Conservation (phyloP, 2,329 filamentous ascomycete genomes). For the Teratosphaeria nubilosa region DNA sequence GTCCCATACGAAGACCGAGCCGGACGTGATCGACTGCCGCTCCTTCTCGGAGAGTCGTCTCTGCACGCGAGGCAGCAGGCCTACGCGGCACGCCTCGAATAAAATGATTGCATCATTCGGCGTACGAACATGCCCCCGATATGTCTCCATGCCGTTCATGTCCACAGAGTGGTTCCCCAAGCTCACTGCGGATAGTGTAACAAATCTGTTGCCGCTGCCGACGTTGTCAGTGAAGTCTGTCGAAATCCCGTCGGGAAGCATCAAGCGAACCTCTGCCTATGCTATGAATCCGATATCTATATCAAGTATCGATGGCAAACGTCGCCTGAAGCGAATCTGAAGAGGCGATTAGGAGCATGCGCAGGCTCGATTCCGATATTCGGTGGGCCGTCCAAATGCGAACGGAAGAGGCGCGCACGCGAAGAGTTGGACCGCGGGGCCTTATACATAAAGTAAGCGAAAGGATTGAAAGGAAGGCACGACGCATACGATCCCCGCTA, state of each 20-base stretch:
- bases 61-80: slow-evolving; percentile 83
- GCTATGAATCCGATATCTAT: background rate
- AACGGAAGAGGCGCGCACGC: background rate
- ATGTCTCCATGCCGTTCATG: slow-evolving; percentile 70
- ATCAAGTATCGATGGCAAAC: background rate
- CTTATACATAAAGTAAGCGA: background rate
- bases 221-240: background rate
- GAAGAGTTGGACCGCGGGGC: background rate
- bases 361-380: background rate
- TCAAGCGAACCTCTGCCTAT: background rate
- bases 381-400: background rate
- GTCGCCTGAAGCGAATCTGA: no score
- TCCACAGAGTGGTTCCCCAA: background rate
- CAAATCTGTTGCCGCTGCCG: background rate
- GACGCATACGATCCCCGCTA: background rate
- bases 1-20: slow-evolving; percentile 99
- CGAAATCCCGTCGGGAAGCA: background rate
- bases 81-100: slow-evolving; percentile 92
- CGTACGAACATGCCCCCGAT: slow-evolving; percentile 89
- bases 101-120: slow-evolving; percentile 93
- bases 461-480: background rate
- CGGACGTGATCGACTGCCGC: slow-evolving; percentile 87
- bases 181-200: background rate
- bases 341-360: background rate
- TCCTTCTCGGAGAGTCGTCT: slow-evolving; percentile 92